These are phyloP conservation scores for Neovahlkampfia damariscottae DNA, from an alignment of 78 protist species.

Conservation along the genomic window DNA sequence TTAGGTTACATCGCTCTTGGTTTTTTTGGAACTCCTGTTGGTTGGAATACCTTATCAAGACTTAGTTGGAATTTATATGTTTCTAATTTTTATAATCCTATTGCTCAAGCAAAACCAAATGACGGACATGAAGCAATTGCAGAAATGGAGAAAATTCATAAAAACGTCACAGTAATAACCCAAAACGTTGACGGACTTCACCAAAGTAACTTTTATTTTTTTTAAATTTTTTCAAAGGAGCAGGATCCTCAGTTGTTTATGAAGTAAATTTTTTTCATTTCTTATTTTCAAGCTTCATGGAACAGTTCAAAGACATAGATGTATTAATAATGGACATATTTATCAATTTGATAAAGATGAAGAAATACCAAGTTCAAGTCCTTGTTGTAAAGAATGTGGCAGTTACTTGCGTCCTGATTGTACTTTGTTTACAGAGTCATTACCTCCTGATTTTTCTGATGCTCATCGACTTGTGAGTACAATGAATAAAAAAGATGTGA, in stretches of 20 bases:
- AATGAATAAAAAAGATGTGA: neutral
- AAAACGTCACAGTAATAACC: neutral
- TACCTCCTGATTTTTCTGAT: neutral
- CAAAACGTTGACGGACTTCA: conserved; percentile 22
- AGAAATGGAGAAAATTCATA: neutral
- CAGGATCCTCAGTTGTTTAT: neutral
- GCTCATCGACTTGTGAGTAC: too few relatives aligned
- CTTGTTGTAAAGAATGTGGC: neutral
- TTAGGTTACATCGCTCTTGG: neutral
- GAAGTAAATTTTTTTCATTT: too few relatives aligned
- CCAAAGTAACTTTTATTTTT: too few relatives aligned
- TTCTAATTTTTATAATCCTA: neutral
- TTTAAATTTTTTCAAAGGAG: too few relatives aligned
- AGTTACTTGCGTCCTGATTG: neutral
- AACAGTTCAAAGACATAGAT: neutral
- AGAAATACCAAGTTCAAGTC: neutral
- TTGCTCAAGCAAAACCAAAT: neutral
- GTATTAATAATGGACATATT: neutral
- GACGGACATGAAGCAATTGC: conserved; percentile 6
- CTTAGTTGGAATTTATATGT: neutral
- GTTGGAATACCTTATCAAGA: conserved; percentile 5
- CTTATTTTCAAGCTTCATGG: too few relatives aligned
- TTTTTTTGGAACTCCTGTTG: neutral
- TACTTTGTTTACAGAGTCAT: neutral
- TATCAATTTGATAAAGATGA: neutral